A percentile compares a stretch with the other conserved stretches of the same genome.
These are phyloP conservation scores for Penicillium palitans DNA, from an alignment of 2,329 filamentous ascomycete genomes.

Conservation along the genomic window DNA sequence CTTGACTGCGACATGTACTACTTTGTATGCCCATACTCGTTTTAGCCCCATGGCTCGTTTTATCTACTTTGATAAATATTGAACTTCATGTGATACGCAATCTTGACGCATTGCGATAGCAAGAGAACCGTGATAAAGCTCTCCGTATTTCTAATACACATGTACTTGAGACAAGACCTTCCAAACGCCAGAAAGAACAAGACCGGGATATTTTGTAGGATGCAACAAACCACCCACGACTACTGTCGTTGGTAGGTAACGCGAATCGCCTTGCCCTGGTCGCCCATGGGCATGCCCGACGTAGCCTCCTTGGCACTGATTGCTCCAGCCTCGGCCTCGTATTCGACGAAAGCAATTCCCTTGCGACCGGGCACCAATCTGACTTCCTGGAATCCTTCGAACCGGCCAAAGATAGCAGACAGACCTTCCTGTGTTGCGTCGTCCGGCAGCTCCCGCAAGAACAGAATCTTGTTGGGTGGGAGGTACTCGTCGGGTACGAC, in stretches of 20 bases:
- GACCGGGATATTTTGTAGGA: constrained; percentile 20
- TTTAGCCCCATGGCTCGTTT: constrained; percentile 5
- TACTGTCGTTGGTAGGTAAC: constrained; percentile 91
- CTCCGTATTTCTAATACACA: constrained; percentile 19
- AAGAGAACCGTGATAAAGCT: constrained; percentile 3
- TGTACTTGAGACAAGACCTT: constrained; percentile 21
- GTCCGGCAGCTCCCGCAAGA: constrained; percentile 88
- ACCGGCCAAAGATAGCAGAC: constrained; percentile 77
- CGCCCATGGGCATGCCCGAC: constrained; percentile 76
- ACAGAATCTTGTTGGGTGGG: constrained; percentile 94
- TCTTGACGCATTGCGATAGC: constrained; percentile 1
- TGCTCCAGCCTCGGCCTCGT: constrained; percentile 83
- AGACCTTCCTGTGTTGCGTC: constrained; percentile 80
- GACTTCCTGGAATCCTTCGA: constrained; percentile 92
- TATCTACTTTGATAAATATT: constrained; percentile 14
- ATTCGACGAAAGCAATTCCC: constrained; percentile 95
- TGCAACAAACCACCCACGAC: constrained; percentile 14
- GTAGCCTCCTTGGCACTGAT: constrained; percentile 94
- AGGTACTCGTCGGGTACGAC: constrained; percentile 97
- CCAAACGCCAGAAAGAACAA: constrained; percentile 34
- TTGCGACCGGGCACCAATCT: constrained; percentile 81
- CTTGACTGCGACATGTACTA: constrained; percentile 14
- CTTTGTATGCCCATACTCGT: constrained; percentile 10
- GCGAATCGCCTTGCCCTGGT: constrained; percentile 76
- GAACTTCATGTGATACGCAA: constrained; percentile 9